A percentile compares a stretch with the other conserved stretches of the same genome.
Evolutionary conservation across 2,329 filamentous ascomycete species (phyloP).

Genomic region (Leptographium flavum): DNA sequence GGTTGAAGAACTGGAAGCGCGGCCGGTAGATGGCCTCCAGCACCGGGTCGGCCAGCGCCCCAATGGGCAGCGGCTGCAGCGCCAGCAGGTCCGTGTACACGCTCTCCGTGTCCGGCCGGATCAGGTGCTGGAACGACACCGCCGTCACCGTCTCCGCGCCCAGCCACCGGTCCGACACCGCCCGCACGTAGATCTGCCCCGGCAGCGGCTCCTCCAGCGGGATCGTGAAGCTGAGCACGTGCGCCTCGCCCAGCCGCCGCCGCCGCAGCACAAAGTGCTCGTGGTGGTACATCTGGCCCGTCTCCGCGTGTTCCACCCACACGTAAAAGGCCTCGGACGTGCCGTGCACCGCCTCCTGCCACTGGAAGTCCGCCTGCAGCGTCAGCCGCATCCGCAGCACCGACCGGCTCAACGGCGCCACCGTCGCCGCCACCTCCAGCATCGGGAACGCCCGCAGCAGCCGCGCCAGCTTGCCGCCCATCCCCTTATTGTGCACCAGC

Average conservation of each 20-base stretch:
- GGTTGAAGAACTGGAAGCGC: slow-evolving; percentile 93
- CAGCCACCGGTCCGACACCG: slow-evolving; percentile 90
- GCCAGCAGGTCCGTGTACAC: slow-evolving; percentile 91
- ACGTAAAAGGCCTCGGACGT: slow-evolving; percentile 95
- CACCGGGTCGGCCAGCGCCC: slow-evolving; percentile 72
- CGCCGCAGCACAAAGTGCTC: slow-evolving; percentile 90
- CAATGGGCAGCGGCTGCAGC: slow-evolving; percentile 76
- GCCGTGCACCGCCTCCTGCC: slow-evolving; percentile 90
- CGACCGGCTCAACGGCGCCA: slow-evolving; percentile 87
- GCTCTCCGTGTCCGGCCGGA: slow-evolving; percentile 92
- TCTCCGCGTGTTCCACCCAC: slow-evolving; percentile 98
- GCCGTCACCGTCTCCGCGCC: slow-evolving; percentile 92
- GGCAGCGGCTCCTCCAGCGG: slow-evolving; percentile 85
- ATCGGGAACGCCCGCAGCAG: slow-evolving; percentile 87
- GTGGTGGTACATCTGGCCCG: slow-evolving; percentile 92
- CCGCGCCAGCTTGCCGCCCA: slow-evolving; percentile 68
- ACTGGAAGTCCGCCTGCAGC: slow-evolving; percentile 78
- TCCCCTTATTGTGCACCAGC: slow-evolving; percentile 79
- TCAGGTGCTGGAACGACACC: slow-evolving; percentile 94
- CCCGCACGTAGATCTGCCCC: slow-evolving; percentile 88
- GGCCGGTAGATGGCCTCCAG: slow-evolving; percentile 80
- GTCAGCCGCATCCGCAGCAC: slow-evolving; percentile 82
- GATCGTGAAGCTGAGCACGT: slow-evolving; percentile 96
- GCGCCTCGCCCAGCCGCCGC: slow-evolving; percentile 85
- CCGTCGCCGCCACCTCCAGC: slow-evolving; percentile 78